Conservation (phyloP, 1,139 yeast genomes). For the Candida anutae region DNA sequence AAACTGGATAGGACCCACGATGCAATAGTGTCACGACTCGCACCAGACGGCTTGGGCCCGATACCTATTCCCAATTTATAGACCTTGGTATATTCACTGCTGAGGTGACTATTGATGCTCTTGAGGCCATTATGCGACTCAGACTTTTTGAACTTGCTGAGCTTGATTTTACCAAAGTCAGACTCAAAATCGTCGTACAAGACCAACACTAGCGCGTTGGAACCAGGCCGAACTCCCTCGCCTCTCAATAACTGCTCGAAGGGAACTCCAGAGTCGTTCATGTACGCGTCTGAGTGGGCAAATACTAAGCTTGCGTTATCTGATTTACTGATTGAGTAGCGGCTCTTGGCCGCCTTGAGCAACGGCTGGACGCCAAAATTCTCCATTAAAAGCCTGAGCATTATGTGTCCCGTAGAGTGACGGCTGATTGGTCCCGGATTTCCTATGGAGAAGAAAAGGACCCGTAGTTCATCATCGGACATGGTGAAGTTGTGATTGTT, state of each 20-base stretch:
- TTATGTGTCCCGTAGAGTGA: slow-evolving; percentile 35
- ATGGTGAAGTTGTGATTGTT: too few species aligned
- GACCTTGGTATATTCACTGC: slow-evolving; percentile 6
- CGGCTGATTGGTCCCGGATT: slow-evolving; percentile 35
- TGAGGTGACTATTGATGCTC: slow-evolving; percentile 9
- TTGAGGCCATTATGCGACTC: slow-evolving; percentile 38
- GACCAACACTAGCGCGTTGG: slow-evolving; percentile 14
- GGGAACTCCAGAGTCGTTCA: slow-evolving; percentile 34
- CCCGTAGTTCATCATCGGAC: slow-evolving; percentile 1
- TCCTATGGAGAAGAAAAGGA: slow-evolving; percentile 33
- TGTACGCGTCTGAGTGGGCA: slow-evolving; percentile 31
- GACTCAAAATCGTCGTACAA: slow-evolving; percentile 37
- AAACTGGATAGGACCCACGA: slow-evolving; percentile 33
- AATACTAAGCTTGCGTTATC: slow-evolving; percentile 13
- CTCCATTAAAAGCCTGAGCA: slow-evolving; percentile 20
- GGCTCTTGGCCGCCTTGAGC: slow-evolving; percentile 9
- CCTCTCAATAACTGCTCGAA: slow-evolving; percentile 17
- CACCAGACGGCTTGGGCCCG: slow-evolving; percentile 36
- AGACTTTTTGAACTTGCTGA: slow-evolving; percentile 22
- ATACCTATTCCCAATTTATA: slow-evolving; percentile 35
- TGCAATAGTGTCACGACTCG: slow-evolving; percentile 28
- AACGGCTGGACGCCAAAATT: slow-evolving; percentile 20
- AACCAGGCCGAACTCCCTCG: slow-evolving; percentile 14
- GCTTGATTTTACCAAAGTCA: slow-evolving; percentile 20
- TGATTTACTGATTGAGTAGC: slow-evolving; percentile 18